A percentile compares a stretch with the other conserved stretches of the same genome.
phyloP scores from a whole-genome alignment of 2,329 filamentous ascomycete species.

The Colletotrichum endophyticum region DNA sequence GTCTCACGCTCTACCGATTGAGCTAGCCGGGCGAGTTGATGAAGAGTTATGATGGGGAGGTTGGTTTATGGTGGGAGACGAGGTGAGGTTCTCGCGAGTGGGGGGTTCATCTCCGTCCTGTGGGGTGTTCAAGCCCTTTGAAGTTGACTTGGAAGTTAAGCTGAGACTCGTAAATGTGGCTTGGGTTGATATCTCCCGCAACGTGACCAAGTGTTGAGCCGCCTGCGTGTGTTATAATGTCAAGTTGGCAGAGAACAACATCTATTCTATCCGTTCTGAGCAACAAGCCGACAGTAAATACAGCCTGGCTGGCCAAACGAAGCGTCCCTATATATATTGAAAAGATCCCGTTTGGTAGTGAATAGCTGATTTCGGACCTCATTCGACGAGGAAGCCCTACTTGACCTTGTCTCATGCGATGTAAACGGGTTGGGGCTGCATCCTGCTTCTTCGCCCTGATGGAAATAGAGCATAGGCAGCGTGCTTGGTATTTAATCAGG shows the following conservation, averaged over 20 bases:
- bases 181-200: background rate
- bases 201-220: background rate
- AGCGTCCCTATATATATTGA: background rate
- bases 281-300: background rate
- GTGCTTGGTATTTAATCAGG: background rate
- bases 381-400: background rate
- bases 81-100: background rate
- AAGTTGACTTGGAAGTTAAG: background rate
- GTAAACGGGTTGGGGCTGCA: background rate
- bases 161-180: background rate
- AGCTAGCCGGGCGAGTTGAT: conserved; percentile 58
- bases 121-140: background rate
- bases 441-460: background rate
- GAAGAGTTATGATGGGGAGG: background rate
- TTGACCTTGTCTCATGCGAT: background rate
- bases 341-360: background rate
- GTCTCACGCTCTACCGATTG: conserved; percentile 78
- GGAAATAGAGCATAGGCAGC: background rate
- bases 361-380: background rate
- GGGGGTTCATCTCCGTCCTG: background rate
- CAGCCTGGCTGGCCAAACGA: background rate
- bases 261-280: background rate
- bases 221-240: background rate
- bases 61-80: background rate
- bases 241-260: background rate